phyloP scores from a whole-genome alignment of 1,284 basidiomycete species.

The Heterobasidion parviporum region DNA sequence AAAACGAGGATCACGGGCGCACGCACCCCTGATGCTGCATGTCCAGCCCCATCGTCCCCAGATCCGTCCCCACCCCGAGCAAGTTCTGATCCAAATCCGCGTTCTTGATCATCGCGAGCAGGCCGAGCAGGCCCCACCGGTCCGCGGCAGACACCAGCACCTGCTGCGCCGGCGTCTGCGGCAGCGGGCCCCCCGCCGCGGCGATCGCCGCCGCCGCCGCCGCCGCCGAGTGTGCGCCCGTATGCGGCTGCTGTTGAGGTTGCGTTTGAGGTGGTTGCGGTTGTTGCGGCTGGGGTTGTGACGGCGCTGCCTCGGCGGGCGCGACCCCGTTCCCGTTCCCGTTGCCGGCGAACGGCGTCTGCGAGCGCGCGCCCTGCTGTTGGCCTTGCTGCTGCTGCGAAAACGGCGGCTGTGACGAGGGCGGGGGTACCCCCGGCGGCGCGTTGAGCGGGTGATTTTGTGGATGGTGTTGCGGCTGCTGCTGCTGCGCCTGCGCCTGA shows the following conservation, averaged over 20 bases:
- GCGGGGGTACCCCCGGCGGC: conserved; percentile 49
- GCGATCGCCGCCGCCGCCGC: no score
- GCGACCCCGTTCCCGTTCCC: conserved; percentile 16
- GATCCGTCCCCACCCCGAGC: conserved; percentile 85
- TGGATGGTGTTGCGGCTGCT: conserved; percentile 20
- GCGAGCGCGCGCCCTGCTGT: conserved; percentile 17
- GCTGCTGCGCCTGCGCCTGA: neutral
- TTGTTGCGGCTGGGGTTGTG: neutral
- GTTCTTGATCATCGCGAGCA: conserved; percentile 89
- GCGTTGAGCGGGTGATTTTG: conserved; percentile 33
- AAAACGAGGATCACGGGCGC: neutral
- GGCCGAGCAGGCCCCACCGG: conserved; percentile 86
- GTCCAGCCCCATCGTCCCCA: conserved; percentile 90
- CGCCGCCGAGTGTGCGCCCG: neutral
- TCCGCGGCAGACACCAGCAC: conserved; percentile 91
- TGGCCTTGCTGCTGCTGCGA: conserved; percentile 19
- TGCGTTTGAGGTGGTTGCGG: conserved; percentile 1
- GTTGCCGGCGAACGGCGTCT: conserved; percentile 25
- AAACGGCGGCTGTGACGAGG: conserved; percentile 25
- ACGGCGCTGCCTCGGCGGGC: conserved; percentile 2
- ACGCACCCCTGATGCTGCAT: conserved; percentile 75
- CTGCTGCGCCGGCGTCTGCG: conserved; percentile 91
- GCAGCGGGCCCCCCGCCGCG: conserved; percentile 22
- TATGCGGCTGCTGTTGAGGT: conserved; percentile 12
- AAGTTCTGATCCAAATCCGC: conserved; percentile 83